Evolutionary conservation across 2,329 filamentous ascomycete genomes (phyloP), one percentile per base, ranked within the genome.

Genomic region (Penicillium concentricum): DNA sequence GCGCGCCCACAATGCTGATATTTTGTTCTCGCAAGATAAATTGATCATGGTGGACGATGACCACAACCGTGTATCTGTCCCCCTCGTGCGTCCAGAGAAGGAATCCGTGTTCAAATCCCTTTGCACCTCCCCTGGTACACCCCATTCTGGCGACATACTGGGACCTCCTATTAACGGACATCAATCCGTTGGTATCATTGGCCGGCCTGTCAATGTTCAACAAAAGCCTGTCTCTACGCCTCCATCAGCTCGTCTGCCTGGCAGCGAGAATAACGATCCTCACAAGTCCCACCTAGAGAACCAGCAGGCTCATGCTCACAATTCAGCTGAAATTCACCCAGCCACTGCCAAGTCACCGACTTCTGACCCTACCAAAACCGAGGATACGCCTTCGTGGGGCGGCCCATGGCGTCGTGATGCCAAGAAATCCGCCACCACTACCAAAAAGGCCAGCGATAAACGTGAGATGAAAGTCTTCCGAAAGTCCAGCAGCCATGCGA

Each of bases 41-140:
- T 85, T 99, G 79, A 89, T 89, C 0, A 80, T 97, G 28, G 92
- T 92, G 64, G 91, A 95, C 65, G 89, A 91, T 69, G 91, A 96
- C 57, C 84, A 89, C 44, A 91, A 90, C 71, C 94, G 93, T 68
- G 80, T 97, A 13, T 92, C 90, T 16, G 88, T 99, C 34, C 94
- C 94, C 2, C 89, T 99, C 63, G 92, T 96, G 39, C 86, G 94
- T 28, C 94, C 94, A 0, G 94, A 97, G 73, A 88, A 96, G 66
- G 91, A 96, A 55, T 81, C 79, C 4, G 77, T 86, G 0, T 97
- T 95, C 78, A 94, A 89, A 66, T 84, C 87, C 64, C 81, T 97
- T 47, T 85, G 80, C 66, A 92, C 89, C 2, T 80, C 81, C 41
- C 66, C 76, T 2, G 62, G 69, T 46, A 47, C 45, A 16, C 32